Conservation (phyloP, 2,329 filamentous ascomycete species). For the Diaporthe eres region DNA sequence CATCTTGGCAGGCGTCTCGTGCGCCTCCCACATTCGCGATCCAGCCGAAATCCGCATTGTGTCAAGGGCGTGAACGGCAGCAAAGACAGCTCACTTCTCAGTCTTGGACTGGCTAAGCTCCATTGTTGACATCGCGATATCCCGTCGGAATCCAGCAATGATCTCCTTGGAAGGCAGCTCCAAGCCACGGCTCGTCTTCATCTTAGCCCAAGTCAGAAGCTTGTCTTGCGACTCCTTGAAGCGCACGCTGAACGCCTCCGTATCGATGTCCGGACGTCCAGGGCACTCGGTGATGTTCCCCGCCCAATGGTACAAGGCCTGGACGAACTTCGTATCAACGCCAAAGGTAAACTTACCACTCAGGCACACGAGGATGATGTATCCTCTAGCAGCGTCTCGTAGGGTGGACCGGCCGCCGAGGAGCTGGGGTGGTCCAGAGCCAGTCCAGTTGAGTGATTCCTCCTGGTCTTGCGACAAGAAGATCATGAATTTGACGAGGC, state of each 20-base stretch:
- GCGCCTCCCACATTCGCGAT: too few species aligned
- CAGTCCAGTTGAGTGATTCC: slow-evolving; percentile 38
- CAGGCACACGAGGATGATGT: slow-evolving; percentile 43
- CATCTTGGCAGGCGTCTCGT: not conserved
- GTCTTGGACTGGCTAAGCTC: not conserved
- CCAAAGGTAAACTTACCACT: slow-evolving; percentile 45
- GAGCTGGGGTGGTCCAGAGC: not conserved
- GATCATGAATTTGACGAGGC: slow-evolving; percentile 45
- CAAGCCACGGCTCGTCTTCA: slow-evolving; percentile 38
- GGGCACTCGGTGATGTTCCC: slow-evolving; percentile 34
- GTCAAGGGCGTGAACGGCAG: not conserved
- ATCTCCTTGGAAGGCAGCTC: slow-evolving; percentile 7
- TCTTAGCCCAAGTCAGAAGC: slow-evolving; percentile 47
- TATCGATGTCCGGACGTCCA: slow-evolving; percentile 39
- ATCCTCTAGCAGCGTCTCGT: slow-evolving; percentile 45
- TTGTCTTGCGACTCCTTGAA: slow-evolving; percentile 46
- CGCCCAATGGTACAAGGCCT: slow-evolving; percentile 44
- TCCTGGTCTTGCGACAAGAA: slow-evolving; percentile 36
- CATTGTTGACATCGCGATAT: not conserved
- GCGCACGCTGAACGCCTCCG: slow-evolving; percentile 43
- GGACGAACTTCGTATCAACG: slow-evolving; percentile 43
- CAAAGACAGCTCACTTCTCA: not conserved
- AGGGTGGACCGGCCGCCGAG: slow-evolving; percentile 44
- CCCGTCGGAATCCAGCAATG: slow-evolving; percentile 22
- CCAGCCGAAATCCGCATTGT: not conserved